Percentiles rank a stretch among this genome's conserved stretches.
Conservation (phyloP, 257 asterid species). For the Solanum pennellii region DNA sequence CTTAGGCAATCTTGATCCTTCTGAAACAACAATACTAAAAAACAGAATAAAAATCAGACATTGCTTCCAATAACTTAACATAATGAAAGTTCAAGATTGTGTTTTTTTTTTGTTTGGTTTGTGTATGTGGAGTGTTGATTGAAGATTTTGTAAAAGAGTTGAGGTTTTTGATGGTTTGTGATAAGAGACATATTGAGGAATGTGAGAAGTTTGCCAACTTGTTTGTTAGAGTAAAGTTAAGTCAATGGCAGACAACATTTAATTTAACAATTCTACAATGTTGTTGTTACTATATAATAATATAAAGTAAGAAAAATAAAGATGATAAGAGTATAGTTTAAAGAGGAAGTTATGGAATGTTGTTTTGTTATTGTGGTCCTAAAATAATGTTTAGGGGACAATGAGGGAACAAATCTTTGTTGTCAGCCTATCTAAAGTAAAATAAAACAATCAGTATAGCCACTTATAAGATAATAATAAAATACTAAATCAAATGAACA, state of each 20-base stretch:
- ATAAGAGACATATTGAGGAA: slow-evolving; percentile 50
- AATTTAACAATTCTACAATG: slow-evolving; percentile 27
- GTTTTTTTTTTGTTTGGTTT: not conserved
- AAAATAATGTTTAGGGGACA: slow-evolving; percentile 2
- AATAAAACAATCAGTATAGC: slow-evolving; percentile 21
- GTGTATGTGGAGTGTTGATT: not conserved
- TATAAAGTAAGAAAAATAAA: not conserved
- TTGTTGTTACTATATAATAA: slow-evolving; percentile 12
- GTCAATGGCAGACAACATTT: slow-evolving; percentile 65
- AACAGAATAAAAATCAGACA: slow-evolving; percentile 35
- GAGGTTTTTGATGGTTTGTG: slow-evolving; percentile 26
- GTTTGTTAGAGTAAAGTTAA: slow-evolving; percentile 58
- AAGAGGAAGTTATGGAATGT: slow-evolving; percentile 14
- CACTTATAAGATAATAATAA: slow-evolving; percentile 3
- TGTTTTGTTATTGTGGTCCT: slow-evolving; percentile 20
- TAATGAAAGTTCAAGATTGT: slow-evolving; percentile 12
- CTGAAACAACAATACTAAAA: slow-evolving; percentile 45
- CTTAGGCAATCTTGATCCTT: slow-evolving; percentile 57
- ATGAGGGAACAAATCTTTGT: slow-evolving; percentile 38
- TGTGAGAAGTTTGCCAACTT: slow-evolving; percentile 50
- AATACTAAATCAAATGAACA: not conserved
- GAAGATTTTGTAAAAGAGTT: slow-evolving; percentile 9
- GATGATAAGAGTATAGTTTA: slow-evolving; percentile 1
- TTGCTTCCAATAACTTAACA: slow-evolving; percentile 41
- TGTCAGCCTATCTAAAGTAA: slow-evolving; percentile 29